phyloP scores from a whole-genome alignment of 2,329 filamentous ascomycete genomes.

The Ophiostoma perfectum region DNA sequence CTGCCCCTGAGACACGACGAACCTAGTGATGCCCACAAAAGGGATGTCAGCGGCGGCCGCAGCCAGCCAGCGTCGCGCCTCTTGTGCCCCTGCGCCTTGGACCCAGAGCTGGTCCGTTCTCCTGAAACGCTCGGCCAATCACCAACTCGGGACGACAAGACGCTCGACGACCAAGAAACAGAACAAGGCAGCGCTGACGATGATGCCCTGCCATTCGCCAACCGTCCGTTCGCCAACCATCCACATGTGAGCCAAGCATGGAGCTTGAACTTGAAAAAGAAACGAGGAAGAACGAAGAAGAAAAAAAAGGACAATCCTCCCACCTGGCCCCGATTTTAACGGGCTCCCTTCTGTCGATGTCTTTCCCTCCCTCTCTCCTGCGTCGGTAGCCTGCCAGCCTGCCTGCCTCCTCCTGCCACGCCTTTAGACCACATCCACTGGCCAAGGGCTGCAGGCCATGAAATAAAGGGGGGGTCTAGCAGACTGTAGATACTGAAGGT shows the following conservation, averaged over 20 bases:
- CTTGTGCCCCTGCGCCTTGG: not conserved
- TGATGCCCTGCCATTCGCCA: not conserved
- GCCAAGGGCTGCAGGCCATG: not conserved
- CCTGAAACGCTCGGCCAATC: constrained; percentile 25
- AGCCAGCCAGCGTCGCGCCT: no score
- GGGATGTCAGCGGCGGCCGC: not conserved
- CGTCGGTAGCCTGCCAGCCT: not conserved
- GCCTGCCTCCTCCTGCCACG: not conserved
- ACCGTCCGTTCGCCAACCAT: not conserved
- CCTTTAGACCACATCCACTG: not conserved
- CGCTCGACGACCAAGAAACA: constrained; percentile 15
- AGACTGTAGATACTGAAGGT: no score
- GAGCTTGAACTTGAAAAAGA: not conserved
- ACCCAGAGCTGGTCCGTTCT: constrained; percentile 4
- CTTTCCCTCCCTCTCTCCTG: not conserved
- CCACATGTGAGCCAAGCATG: not conserved
- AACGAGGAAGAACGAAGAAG: no score
- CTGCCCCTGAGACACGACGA: constrained; percentile 1
- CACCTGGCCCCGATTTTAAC: not conserved
- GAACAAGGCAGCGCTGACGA: not conserved
- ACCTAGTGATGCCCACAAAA: not conserved
- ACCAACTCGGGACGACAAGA: constrained; percentile 10
- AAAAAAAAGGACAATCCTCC: no score
- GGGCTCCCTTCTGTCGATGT: constrained; percentile 6
- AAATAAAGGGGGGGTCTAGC: no score